Evolutionary conservation across 768 basidiomycete genomes (phyloP), one percentile per base, ranked within the genome.

Genomic region (Leccinum longicurvipes): DNA sequence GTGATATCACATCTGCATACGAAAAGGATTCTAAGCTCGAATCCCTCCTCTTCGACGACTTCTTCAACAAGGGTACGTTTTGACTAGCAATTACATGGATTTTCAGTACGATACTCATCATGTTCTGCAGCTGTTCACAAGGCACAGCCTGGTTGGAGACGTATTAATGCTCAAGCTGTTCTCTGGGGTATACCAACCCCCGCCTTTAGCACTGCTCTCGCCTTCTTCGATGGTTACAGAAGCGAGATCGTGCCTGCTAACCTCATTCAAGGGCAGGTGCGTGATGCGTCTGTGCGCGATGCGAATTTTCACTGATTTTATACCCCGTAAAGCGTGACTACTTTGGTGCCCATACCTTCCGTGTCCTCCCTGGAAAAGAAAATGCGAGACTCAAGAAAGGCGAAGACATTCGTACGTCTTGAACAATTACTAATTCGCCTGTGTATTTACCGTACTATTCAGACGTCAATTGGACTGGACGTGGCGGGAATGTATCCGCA

Each of bases 391-490:
- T 96, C 76, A 83, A 85, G 76, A 66, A 82, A 56, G 88, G 84
- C 70, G 77, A 91, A 74, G 91, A 96, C 71, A 93, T 98, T 72
- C 91, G 91, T 93, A 72, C 66, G 91, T 84, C 21, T 41, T 29
- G 32, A 61, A n/a, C 50, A 6, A 42, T 39, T 21, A 5, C 19
- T 6, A n/a, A 28, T 41, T 24, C 50, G 27, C 11, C 46, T 17
- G 9, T 28, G 21, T 23, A 25, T 51, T 58, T 56, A 65, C 39
- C 10, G 28, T 27, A 9, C 17, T 49, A 4, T 32, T 12, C 57
- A 90, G 96, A 99, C 77, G 80, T 96, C 77, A 98, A 97, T 82
- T 98, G 96, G 96, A 98, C 95, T 63, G 96, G 96, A 46, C 92
- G 93, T 62, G 96, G 96, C 50, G 96, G 96, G 62, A 93, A 87